Evolutionary conservation across 108 stramenopile genomes (phyloP).

Genomic region (Cyclotella kingstonii): DNA sequence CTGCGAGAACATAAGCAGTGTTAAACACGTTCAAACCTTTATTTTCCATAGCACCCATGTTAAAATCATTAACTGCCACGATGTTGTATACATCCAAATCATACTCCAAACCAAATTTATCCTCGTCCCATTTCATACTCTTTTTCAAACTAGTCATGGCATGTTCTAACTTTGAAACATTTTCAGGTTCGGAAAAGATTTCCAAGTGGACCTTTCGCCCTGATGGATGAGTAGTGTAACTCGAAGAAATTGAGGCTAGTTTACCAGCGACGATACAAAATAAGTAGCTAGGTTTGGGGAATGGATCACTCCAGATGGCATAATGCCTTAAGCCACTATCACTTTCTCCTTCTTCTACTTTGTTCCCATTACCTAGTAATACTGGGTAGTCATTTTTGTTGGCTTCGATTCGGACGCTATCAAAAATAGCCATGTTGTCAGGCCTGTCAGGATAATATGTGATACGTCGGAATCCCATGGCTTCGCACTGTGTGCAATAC

Average conservation of each 20-base stretch:
- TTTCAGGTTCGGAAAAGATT: conserved; percentile 81
- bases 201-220: conserved; percentile 81
- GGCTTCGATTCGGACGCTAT: conserved; percentile 75
- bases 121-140: conserved; percentile 78
- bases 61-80: conserved; percentile 72
- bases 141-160: conserved; percentile 80
- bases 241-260: conserved; percentile 74
- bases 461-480: conserved; percentile 72
- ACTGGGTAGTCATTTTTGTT: conserved; percentile 77
- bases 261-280: conserved; percentile 94
- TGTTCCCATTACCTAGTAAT: conserved; percentile 92
- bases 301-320: conserved; percentile 93
- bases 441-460: conserved; percentile 94
- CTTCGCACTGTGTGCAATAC: conserved; percentile 95
- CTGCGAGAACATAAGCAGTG: conserved; percentile 94
- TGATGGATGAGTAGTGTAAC: conserved; percentile 62
- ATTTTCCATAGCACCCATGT: conserved; percentile 90
- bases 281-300: conserved; percentile 93
- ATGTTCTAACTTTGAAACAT: conserved; percentile 83
- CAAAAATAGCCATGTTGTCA: conserved; percentile 93
- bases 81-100: conserved; percentile 94
- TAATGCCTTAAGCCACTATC: conserved; percentile 62
- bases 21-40: conserved; percentile 86
- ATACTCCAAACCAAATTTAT: conserved; percentile 91
- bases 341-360: conserved; percentile 56